Evolutionary conservation across 2,329 filamentous ascomycete species (phyloP).

Genomic region (Cordyceps farinosa): DNA sequence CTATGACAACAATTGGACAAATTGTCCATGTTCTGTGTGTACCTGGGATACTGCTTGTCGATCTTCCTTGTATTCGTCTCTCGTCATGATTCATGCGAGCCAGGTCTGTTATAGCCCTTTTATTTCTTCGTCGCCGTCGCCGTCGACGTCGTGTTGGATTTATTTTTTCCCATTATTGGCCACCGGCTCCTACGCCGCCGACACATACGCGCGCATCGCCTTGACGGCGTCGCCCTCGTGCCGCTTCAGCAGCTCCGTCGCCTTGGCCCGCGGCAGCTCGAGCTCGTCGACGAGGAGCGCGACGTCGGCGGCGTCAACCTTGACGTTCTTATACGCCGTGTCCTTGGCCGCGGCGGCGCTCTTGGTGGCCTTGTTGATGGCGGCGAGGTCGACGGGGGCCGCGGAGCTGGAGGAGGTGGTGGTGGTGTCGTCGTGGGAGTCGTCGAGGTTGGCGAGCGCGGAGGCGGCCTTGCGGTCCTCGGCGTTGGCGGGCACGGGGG

Average conservation of each 20-base stretch:
- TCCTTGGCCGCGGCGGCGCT: slow-evolving; percentile 21
- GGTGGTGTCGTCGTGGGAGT: slow-evolving; percentile 39
- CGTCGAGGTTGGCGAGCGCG: slow-evolving; percentile 67
- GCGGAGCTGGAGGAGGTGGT: slow-evolving; percentile 42
- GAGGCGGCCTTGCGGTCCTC: slow-evolving; percentile 75
- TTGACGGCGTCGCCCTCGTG: slow-evolving; percentile 67
- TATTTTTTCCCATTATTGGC: too few species aligned
- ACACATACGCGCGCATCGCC: slow-evolving; percentile 59
- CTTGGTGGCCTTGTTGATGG: slow-evolving; percentile 69
- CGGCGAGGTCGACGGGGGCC: slow-evolving; percentile 60
- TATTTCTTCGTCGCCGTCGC: background rate
- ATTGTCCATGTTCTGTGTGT: background rate
- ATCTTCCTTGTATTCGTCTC: background rate
- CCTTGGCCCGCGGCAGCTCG: slow-evolving; percentile 67
- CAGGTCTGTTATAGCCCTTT: background rate
- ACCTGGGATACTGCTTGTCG: background rate
- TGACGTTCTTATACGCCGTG: slow-evolving; percentile 56
- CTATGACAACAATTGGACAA: background rate
- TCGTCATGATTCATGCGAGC: background rate
- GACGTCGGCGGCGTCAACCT: slow-evolving; percentile 71
- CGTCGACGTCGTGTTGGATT: too few species aligned
- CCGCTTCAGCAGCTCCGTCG: slow-evolving; percentile 68
- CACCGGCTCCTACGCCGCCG: slow-evolving; percentile 20
- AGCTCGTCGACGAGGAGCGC: slow-evolving; percentile 67
- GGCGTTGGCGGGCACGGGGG: slow-evolving; percentile 55